These are phyloP conservation scores for Coemansia sp. DNA, from an alignment of 192 early-diverging fungal genomes.

Conservation along the genomic window DNA sequence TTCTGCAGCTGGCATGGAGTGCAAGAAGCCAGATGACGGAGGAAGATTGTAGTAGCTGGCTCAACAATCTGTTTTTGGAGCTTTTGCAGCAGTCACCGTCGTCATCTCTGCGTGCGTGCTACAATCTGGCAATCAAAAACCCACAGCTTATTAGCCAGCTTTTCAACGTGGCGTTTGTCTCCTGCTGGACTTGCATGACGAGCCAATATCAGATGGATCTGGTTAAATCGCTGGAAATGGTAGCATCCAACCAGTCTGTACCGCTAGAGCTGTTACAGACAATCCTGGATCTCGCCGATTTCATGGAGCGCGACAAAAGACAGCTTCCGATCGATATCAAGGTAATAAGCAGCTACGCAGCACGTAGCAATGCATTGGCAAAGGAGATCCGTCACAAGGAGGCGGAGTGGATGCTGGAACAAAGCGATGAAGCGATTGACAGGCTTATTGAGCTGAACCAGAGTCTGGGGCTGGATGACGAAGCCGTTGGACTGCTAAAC, in stretches of 20 bases:
- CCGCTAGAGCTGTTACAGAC: constrained; percentile 88
- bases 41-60: constrained; percentile 95
- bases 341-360: constrained; percentile 83
- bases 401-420: constrained; percentile 79
- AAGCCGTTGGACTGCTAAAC: constrained; percentile 89
- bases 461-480: constrained; percentile 89
- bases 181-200: constrained; percentile 87
- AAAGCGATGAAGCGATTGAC: constrained; percentile 79
- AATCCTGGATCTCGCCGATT: constrained; percentile 90
- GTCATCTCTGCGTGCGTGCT: constrained; percentile 86
- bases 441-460: constrained; percentile 91
- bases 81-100: constrained; percentile 94
- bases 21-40: constrained; percentile 55
- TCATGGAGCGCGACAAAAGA: constrained; percentile 98
- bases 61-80: constrained; percentile 84
- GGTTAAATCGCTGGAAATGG: constrained; percentile 75
- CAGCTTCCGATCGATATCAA: constrained; percentile 90
- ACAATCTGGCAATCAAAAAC: constrained; percentile 74
- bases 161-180: constrained; percentile 95
- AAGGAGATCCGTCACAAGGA: constrained; percentile 97
- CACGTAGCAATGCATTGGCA: constrained; percentile 89
- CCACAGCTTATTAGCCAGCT: constrained; percentile 83
- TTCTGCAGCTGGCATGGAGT: constrained; percentile 82
- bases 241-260: constrained; percentile 75
- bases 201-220: constrained; percentile 88